Conservation (phyloP, 1,284 basidiomycete species). For the Cryptococcus floricola region DNA sequence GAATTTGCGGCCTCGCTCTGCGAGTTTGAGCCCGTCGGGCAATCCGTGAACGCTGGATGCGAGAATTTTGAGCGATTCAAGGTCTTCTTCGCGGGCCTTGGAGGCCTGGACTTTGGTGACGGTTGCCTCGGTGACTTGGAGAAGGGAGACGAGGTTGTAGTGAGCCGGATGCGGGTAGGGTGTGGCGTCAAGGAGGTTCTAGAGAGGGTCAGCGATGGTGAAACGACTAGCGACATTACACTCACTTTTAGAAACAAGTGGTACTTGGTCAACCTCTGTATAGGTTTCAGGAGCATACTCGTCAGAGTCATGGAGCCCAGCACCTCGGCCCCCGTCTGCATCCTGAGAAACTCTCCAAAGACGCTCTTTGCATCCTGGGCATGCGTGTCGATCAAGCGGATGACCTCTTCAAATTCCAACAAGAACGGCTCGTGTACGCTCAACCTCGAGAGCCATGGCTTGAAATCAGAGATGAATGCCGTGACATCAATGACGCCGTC, state of each 20-base stretch:
- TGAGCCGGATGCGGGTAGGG: slow-evolving; percentile 66
- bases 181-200: slow-evolving; percentile 66
- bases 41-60: slow-evolving; percentile 61
- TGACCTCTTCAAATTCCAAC: slow-evolving; percentile 63
- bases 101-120: slow-evolving; percentile 74
- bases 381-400: slow-evolving; percentile 57
- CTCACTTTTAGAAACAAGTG: slow-evolving; percentile 67
- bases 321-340: slow-evolving; percentile 67
- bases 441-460: slow-evolving; percentile 60
- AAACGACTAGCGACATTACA: too few species aligned
- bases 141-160: slow-evolving; percentile 61
- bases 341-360: slow-evolving; percentile 76
- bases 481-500: slow-evolving; percentile 55
- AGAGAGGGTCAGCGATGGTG: background rate
- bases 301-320: slow-evolving; percentile 63
- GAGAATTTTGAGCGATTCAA: slow-evolving; percentile 64
- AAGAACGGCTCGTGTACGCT: slow-evolving; percentile 76
- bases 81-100: slow-evolving; percentile 77
- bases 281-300: slow-evolving; percentile 68
- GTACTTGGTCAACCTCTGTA: slow-evolving; percentile 68
- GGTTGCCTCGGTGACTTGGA: slow-evolving; percentile 63
- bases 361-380: slow-evolving; percentile 59
- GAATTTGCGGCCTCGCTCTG: slow-evolving; percentile 66
- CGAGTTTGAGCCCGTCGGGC: slow-evolving; percentile 56
- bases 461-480: slow-evolving; percentile 58